Evolutionary conservation across 805 yeast species (phyloP).

Genomic region (Monosporozyma aerobia): DNA sequence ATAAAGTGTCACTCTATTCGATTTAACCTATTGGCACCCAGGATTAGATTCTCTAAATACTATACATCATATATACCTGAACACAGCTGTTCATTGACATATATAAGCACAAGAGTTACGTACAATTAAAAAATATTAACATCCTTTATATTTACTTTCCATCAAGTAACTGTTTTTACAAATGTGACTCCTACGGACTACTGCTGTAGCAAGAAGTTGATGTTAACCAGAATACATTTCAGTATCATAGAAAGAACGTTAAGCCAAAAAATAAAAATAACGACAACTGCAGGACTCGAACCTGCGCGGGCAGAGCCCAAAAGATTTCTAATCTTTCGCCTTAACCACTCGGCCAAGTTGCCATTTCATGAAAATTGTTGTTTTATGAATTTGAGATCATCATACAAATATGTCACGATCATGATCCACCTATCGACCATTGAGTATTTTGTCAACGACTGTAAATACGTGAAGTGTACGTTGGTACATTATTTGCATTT

Average conservation of each 20-base stretch:
- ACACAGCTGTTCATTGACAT: background rate
- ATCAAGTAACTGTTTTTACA: background rate
- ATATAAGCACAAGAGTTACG: background rate
- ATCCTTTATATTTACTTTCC: too few species aligned
- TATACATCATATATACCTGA: background rate
- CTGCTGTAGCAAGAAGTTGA: too few species aligned
- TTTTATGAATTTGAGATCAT: background rate
- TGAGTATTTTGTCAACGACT: too few species aligned
- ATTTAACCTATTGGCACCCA: background rate
- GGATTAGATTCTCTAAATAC: background rate
- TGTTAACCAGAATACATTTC: too few species aligned
- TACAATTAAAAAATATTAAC: background rate
- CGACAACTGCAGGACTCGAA: slow-evolving; percentile 71
- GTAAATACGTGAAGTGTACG: too few species aligned
- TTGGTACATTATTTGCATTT: too few species aligned
- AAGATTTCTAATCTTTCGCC: slow-evolving; percentile 54
- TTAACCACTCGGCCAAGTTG: slow-evolving; percentile 57
- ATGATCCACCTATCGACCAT: too few species aligned
- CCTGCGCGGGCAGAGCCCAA: slow-evolving; percentile 53
- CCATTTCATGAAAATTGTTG: slow-evolving; percentile 12
- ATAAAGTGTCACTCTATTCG: background rate
- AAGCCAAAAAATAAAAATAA: slow-evolving; percentile 20
- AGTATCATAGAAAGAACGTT: background rate
- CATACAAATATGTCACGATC: too few species aligned
- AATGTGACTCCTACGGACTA: too few species aligned